These are phyloP conservation scores for Monilinia fructigena DNA, from an alignment of 2,329 filamentous ascomycete genomes.

Conservation along the genomic window DNA sequence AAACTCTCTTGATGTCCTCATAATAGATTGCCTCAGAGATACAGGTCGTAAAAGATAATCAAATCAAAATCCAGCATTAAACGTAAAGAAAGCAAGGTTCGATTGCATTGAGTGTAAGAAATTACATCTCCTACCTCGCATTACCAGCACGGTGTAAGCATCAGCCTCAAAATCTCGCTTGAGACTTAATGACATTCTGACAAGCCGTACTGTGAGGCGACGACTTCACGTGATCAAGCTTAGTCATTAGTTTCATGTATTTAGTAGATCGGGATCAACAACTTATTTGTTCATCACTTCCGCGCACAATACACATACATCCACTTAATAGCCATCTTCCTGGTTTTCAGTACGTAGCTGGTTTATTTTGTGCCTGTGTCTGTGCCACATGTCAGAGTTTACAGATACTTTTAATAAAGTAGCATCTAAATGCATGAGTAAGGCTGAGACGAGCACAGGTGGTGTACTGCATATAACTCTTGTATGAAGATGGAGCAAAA, in stretches of 20 bases:
- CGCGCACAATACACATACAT: too few species aligned
- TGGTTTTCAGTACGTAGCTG: background rate
- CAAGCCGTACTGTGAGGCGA: background rate
- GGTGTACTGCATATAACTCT: background rate
- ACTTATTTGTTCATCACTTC: too few species aligned
- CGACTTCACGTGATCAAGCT: too few species aligned
- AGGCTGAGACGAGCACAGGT: background rate
- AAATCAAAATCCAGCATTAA: background rate
- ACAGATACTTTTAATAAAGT: background rate
- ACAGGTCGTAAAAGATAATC: background rate
- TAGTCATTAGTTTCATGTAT: too few species aligned
- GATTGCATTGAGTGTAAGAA: background rate
- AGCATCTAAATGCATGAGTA: background rate
- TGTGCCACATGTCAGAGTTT: background rate
- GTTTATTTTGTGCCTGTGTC: background rate
- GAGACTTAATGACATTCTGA: background rate
- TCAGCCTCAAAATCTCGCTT: constrained; percentile 9
- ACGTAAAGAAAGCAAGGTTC: background rate
- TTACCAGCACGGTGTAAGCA: background rate
- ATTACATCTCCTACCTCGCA: background rate
- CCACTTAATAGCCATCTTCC: too few species aligned
- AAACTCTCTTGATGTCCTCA: background rate
- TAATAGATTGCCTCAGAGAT: too few species aligned
- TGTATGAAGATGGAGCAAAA: background rate
- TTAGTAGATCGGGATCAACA: too few species aligned